Evolutionary conservation across 805 yeast species (phyloP), one percentile per base, ranked within the genome.

Genomic region (Sugiyamaella qingdaonensis): DNA sequence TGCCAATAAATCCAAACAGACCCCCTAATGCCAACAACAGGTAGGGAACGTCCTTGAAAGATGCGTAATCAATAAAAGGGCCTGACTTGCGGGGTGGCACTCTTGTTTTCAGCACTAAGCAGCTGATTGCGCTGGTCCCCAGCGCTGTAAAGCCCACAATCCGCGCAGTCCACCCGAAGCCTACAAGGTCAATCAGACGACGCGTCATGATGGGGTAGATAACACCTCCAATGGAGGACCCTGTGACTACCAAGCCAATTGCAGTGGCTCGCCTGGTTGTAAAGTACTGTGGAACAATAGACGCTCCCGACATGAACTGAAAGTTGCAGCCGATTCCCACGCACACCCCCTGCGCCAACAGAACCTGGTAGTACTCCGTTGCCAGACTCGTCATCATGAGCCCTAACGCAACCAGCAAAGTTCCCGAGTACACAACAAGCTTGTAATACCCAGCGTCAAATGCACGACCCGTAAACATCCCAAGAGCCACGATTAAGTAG

Each of bases 221-320:
- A 56, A 75, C 63, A 10, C 81, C 79, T 4, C 82, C 82, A 10
- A 78, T 59, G 4, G 79, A 73, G 0, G 80, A 77, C 4, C 80
- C 80, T 19, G 72, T 63, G 1, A 77, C 71, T 1, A 74, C 75
- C 10, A 75, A 55, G 1, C 77, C 73, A 14, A 69, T 64, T 10
- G 75, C 78, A 32, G 71, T 61, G 10, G 73, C 78, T 42, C 80
- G 61, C 48, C 63, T 68, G 39, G 56, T 64, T 45, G 64, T 55
- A 56, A 76, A 77, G 69, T 76, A 76, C 42, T 72, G 75, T 0
- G 76, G 62, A 21, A 74, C 60, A 11, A 70, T 68, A 4, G 77
- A 72, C 31, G 77, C 61, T 51, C 74, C 63, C 2, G 79, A 75
- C 2, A 72, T 65, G 67, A 75, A 72, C 32, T 72, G 63, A 49